A percentile compares a stretch with the other conserved stretches of the same genome.
Evolutionary conservation across 768 basidiomycete genomes (phyloP).

Genomic region (Rhodotorula toruloides): DNA sequence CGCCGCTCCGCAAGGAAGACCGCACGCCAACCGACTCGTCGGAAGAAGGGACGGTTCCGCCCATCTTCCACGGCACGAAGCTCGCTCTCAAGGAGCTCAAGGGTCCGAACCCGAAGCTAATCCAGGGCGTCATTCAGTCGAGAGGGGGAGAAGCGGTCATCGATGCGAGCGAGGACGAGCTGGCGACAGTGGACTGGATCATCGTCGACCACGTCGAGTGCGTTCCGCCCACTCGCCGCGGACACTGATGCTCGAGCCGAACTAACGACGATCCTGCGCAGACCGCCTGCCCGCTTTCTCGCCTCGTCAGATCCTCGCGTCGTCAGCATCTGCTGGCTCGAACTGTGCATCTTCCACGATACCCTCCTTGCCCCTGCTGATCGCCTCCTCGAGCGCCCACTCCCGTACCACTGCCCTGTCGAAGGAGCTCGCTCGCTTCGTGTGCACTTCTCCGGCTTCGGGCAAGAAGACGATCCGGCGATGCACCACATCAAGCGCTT

Average conservation of each 20-base stretch:
- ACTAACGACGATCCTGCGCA: not conserved
- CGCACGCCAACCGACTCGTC: not conserved
- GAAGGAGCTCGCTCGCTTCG: slow-evolving; percentile 1
- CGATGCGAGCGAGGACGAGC: not conserved
- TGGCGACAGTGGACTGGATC: slow-evolving; percentile 5
- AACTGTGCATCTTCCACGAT: slow-evolving; percentile 25
- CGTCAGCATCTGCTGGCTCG: slow-evolving; percentile 33
- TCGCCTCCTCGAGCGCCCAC: slow-evolving; percentile 21
- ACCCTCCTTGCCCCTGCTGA: not conserved
- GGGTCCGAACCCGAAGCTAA: not conserved
- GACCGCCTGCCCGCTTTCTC: not conserved
- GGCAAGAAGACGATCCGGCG: not conserved
- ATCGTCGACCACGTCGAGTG: slow-evolving; percentile 26
- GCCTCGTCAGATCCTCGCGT: slow-evolving; percentile 9
- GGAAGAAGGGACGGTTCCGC: not conserved
- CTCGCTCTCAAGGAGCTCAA: slow-evolving; percentile 14
- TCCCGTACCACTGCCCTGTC: slow-evolving; percentile 22
- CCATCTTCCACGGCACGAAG: slow-evolving; percentile 13
- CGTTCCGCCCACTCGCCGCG: too few relatives aligned
- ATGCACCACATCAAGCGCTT: slow-evolving; percentile 17
- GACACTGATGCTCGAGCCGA: too few relatives aligned
- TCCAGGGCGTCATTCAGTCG: not conserved
- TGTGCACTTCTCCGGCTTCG: slow-evolving; percentile 17
- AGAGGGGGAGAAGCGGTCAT: too few relatives aligned
- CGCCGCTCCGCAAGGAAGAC: too few relatives aligned